Conservation (phyloP, 768 basidiomycete genomes). For the Neoboletus subvelutipes region DNA sequence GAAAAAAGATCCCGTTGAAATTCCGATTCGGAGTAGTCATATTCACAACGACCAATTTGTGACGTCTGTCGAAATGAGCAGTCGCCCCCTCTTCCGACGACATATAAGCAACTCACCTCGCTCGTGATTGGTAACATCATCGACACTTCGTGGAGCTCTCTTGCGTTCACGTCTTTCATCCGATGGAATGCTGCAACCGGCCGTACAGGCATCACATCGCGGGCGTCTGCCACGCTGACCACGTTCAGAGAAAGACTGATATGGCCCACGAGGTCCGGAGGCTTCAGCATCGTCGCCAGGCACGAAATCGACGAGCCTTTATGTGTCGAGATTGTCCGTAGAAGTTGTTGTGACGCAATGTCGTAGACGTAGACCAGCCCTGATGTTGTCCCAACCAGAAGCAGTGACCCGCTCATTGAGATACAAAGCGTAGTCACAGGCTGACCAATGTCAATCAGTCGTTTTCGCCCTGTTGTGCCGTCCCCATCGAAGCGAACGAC, state of each 20-base stretch:
- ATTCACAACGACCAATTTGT: constrained; percentile 19
- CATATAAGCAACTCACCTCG: constrained; percentile 34
- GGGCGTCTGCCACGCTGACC: constrained; percentile 37
- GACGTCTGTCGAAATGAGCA: constrained; percentile 14
- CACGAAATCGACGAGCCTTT: constrained; percentile 69
- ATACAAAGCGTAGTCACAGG: constrained; percentile 71
- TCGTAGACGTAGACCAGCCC: constrained; percentile 83
- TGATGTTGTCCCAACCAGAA: constrained; percentile 76
- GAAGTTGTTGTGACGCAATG: constrained; percentile 84
- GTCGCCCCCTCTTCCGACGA: neutral
- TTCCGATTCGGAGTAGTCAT: constrained; percentile 51
- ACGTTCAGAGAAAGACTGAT: constrained; percentile 52
- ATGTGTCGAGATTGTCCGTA: constrained; percentile 76
- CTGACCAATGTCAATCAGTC: constrained; percentile 71
- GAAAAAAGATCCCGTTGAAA: constrained; percentile 64
- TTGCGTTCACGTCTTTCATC: constrained; percentile 61
- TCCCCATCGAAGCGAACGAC: constrained; percentile 66
- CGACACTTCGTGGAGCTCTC: constrained; percentile 71
- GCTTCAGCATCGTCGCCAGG: constrained; percentile 78
- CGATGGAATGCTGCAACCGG: constrained; percentile 71
- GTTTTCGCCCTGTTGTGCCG: constrained; percentile 45
- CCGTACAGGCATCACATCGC: constrained; percentile 63
- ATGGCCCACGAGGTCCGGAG: constrained; percentile 84
- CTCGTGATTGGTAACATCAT: constrained; percentile 54
- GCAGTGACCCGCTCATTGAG: constrained; percentile 72